These are phyloP conservation scores for Diaporthe sp. DNA, from an alignment of 2,329 filamentous ascomycete species.

Conservation along the genomic window DNA sequence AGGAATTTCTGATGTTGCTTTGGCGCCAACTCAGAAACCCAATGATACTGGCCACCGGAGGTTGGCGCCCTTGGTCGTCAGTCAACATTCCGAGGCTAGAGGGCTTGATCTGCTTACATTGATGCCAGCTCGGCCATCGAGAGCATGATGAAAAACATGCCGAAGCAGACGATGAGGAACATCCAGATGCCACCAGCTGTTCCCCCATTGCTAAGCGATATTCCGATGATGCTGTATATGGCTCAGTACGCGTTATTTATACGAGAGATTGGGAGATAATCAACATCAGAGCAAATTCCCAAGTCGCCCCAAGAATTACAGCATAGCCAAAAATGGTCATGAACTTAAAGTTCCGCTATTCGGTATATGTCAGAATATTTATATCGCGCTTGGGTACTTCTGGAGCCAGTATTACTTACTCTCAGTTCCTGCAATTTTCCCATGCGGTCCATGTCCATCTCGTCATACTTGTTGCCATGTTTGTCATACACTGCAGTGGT, in stretches of 20 bases:
- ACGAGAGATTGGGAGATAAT: neutral
- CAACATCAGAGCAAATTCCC: constrained; percentile 8
- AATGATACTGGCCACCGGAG: neutral
- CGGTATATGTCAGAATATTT: neutral
- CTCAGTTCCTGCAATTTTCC: neutral
- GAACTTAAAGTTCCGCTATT: neutral
- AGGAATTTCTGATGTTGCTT: constrained; percentile 15
- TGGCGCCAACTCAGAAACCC: constrained; percentile 14
- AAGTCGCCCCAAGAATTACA: neutral
- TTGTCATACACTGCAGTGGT: constrained; percentile 5
- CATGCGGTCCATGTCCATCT: constrained; percentile 14
- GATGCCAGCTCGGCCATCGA: constrained; percentile 19
- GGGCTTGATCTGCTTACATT: neutral
- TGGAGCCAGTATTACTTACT: neutral
- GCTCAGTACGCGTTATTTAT: neutral
- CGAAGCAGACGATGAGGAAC: constrained; percentile 20
- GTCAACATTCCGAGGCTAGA: neutral
- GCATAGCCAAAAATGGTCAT: constrained; percentile 5
- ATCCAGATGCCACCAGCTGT: constrained; percentile 17
- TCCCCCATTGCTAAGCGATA: constrained; percentile 7
- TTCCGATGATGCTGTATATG: neutral
- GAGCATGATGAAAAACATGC: constrained; percentile 20
- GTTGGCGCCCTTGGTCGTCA: constrained; percentile 7
- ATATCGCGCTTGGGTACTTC: no score
- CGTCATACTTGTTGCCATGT: neutral